Conservation (phyloP, 2,329 filamentous ascomycete genomes). For the Cylindrodendrum hubeiense region DNA sequence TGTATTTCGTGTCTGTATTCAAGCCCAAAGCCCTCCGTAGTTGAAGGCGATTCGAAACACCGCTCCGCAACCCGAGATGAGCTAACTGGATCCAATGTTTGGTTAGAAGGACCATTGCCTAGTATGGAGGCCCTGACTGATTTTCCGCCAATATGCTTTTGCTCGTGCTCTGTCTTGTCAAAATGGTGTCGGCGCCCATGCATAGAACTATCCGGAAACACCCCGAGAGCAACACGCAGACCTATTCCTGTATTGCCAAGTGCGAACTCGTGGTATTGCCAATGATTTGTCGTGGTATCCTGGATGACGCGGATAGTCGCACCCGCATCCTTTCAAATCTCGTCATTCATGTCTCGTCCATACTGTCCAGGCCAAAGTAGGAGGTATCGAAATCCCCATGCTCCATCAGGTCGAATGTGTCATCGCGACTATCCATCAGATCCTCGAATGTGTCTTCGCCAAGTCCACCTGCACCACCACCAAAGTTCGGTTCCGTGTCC, state of each 20-base stretch:
- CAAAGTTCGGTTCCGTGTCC: constrained; percentile 51
- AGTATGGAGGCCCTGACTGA: background rate
- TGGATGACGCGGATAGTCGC: background rate
- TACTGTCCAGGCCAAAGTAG: constrained; percentile 58
- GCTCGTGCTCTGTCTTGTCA: no score
- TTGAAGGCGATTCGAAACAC: background rate
- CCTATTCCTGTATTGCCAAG: background rate
- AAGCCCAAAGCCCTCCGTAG: background rate
- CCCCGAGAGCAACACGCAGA: no score
- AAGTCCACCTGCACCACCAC: constrained; percentile 43
- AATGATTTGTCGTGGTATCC: background rate
- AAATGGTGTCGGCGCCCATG: background rate
- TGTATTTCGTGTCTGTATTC: background rate
- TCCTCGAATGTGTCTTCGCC: constrained; percentile 62
- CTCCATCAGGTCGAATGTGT: constrained; percentile 55
- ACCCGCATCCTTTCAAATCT: no score
- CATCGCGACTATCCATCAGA: constrained; percentile 58
- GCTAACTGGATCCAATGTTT: background rate
- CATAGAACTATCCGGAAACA: background rate
- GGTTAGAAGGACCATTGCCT: background rate
- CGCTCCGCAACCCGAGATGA: background rate
- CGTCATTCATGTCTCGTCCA: constrained; percentile 20
- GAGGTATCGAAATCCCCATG: constrained; percentile 62
- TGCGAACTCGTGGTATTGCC: background rate
- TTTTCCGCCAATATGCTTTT: background rate